Base-by-base conservation (phyloP, 805 yeast species). In the Millerago galiae region DNA sequence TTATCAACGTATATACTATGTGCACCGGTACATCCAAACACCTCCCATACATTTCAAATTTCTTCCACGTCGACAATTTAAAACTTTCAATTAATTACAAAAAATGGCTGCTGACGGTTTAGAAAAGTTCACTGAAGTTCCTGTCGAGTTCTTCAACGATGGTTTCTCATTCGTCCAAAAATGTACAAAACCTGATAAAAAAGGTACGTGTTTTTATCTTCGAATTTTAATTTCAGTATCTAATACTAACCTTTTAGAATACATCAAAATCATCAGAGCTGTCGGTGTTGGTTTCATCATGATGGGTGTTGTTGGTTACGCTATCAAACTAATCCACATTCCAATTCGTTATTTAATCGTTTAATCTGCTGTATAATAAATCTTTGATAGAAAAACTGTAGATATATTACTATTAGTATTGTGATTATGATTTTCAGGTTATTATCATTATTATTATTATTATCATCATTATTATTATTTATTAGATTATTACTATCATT, bases 261-360 rank as follows among this genome's bases (percentile, higher is more conserved):
- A 86, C 74, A 56, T 81, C 46, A 83, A 83, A 66, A 84, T 91
- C 60, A 77, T 93, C 51, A 84, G 93, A 68, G 97, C 97, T 41
- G 98, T 91, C 41, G 98, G 98, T 58, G 75, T 90, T 50, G 99
- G 99, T 54, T 91, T 91, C 68, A 72, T 91, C 56, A 91, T 91
- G 79, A 93, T 91, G 90, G 99, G 99, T 61, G 83, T 87, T 58
- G 95, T 93, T 59, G 99, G 99, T 45, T 91, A 89, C 70, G 85
- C 82, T 59, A 93, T 93, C 68, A 91, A 91, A 71, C 78, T 91
- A 59, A 70, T 90, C 57, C 97, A 90, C 70, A 90, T 90, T 59
- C 97, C 97, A 62, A 88, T 90, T 71, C 84, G 96, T 74, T 90
- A 88, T 70, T 80, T 88, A 71, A 87, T 90, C 69, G 96, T 89